Percentiles rank a stretch among this genome's conserved stretches.
Conservation (phyloP, 305 asterid species). For the Fraxinus angustifolia region DNA sequence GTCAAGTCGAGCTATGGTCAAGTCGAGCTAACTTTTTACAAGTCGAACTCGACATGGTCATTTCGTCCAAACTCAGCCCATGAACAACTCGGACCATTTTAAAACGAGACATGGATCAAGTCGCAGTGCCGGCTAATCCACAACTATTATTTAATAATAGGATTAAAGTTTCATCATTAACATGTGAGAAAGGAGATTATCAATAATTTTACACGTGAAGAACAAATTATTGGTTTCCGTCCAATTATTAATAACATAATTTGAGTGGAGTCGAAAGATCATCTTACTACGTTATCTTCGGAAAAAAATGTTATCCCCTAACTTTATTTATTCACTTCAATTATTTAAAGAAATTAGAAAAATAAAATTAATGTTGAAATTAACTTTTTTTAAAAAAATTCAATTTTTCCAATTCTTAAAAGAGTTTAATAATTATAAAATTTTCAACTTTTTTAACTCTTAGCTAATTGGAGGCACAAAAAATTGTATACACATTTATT, state of each 20-base stretch:
- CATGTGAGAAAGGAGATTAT: not conserved
- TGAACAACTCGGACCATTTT: too few relatives aligned
- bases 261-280: not conserved
- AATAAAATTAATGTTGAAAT: too few relatives aligned
- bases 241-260: not conserved
- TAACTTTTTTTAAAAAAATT: too few relatives aligned
- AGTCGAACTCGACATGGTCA: not conserved
- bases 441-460: too few relatives aligned
- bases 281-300: not conserved
- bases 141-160: not conserved
- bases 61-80: not conserved
- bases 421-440: too few relatives aligned
- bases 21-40: not conserved
- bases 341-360: not conserved
- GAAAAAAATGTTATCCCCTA: not conserved
- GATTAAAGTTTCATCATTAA: not conserved
- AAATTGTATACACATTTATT: too few relatives aligned
- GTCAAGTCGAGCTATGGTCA: not conserved
- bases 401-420: too few relatives aligned
- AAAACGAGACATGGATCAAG: not conserved
- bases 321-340: not conserved
- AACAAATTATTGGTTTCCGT: not conserved
- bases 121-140: not conserved
- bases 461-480: too few relatives aligned
- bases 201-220: not conserved